Evolutionary conservation across 2,329 filamentous ascomycete genomes (phyloP), one percentile per base, ranked within the genome.

Genomic region (Pezicula carpinea): DNA sequence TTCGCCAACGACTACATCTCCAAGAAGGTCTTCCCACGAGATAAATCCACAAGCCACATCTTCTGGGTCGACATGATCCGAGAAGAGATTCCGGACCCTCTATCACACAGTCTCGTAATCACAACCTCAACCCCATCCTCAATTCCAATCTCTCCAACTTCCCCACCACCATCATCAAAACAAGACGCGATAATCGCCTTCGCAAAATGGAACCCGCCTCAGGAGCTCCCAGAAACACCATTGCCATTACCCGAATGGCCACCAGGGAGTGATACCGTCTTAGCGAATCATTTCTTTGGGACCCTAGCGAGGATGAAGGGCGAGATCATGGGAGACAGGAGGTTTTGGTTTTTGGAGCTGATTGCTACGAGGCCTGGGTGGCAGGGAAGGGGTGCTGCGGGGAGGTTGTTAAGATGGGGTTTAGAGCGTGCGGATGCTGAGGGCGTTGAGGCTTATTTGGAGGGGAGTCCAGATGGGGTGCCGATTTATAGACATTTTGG

Each of bases 321-420:
- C 13, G 58, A 59, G 36, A 59, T 69, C 29, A 72, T 75, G 65
- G 64, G 59, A 0, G 61, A 58, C 10, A 65, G 60, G n/a, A 66
- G 61, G 48, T 76, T 79, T 53, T 74, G 69, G 63, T 73, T 69
- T 51, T 63, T 80, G 8, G 74, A 76, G 51, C 53, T 77, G 6
- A 56, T 79, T 3, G 70, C 65, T 2, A 73, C 72, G 10, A 60
- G 64, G 36, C 62, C 59, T 3, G 66, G 64, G 15, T 66, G 65
- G 50, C 73, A 75, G 57, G 68, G 76, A 1, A 68, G 63, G 33
- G 76, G 77, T 0, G 67, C 69, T 0, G 74, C 68, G 0, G 64
- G 64, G 13, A 58, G 61, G 23, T 45, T 80, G 18, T 53, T 80
- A 33, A 58, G 60, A 21, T 80, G 73, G 73, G 77, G 76, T 0